phyloP scores from a whole-genome alignment of 2,329 filamentous ascomycete genomes.

The Alternaria conjuncta region DNA sequence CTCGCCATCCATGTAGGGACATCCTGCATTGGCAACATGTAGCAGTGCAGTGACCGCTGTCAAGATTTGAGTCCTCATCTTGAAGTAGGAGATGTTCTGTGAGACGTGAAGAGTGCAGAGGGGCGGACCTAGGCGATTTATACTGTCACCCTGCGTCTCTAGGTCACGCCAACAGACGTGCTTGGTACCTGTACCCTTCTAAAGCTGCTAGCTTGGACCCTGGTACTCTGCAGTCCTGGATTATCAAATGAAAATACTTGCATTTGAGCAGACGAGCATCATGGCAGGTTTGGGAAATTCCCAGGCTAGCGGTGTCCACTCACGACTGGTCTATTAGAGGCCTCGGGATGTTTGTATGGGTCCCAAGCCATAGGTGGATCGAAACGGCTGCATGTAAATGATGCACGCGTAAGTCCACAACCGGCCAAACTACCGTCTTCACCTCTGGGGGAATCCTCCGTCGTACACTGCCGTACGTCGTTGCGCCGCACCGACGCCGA shows the following conservation, averaged over 20 bases:
- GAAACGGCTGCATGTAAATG: constrained; percentile 6
- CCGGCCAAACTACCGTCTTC: not conserved
- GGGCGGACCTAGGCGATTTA: constrained; percentile 2
- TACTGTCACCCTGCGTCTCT: not conserved
- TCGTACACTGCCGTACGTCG: not conserved
- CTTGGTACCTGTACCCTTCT: not conserved
- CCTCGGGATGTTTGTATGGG: not conserved
- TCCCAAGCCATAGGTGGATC: constrained; percentile 18
- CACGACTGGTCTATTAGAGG: not conserved
- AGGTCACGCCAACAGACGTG: not conserved
- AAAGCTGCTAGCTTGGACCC: not conserved
- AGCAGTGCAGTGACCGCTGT: constrained; percentile 33
- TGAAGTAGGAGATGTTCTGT: constrained; percentile 3
- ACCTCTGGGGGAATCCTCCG: not conserved
- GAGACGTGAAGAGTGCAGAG: not conserved
- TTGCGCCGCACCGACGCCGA: not conserved
- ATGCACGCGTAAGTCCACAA: not conserved
- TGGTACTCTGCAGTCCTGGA: not conserved
- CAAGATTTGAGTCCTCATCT: constrained; percentile 33
- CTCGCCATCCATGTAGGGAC: constrained; percentile 47
- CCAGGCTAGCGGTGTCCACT: not conserved
- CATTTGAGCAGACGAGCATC: constrained; percentile 6
- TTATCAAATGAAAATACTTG: constrained; percentile 1
- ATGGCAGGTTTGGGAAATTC: not conserved
- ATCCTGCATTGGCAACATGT: constrained; percentile 34